Base-by-base conservation (phyloP, 768 basidiomycete species). In the Punctularia strigosozonata region DNA sequence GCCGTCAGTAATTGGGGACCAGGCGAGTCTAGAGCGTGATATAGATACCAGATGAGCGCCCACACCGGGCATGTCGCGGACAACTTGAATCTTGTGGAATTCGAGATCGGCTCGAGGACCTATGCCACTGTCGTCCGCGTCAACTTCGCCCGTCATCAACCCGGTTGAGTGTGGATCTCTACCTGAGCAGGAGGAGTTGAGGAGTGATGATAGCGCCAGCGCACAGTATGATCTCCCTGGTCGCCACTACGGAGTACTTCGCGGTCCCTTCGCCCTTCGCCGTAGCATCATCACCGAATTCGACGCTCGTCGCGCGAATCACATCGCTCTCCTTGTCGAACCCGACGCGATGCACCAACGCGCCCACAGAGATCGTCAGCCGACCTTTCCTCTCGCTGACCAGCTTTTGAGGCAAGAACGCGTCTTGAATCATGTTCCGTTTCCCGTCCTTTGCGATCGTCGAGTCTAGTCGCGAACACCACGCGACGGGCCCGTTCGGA, bases 91-190 rank as follows among this genome's bases (percentile, higher is more conserved):
- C 14, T 48, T 54, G 22, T 59, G 48, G 17, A 42, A 42, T 17
- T 53, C 42, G 5, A 71, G 49, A 25, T 63, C 51, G 6, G 56
- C 55, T 8, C 48, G 44, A 4, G 69, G 67, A 18, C 70, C 71
- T 33, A 75, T 53, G 14, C 71, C 71, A 42, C 59, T 61, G 39
- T 3, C 2, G 26, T 8, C 15, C 26, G 26, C 15, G 26, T 28
- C 26, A 28, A 15, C 26, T 8, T 28, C n/a, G n/a, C n/a, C n/a
- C n/a, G n/a, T 28, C 15, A 15, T 28, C 26, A 8, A 8, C 26
- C 15, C 8, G 15, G 10, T 28, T 8, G 26, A 28, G 10, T 8
- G 26, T 8, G 10, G 26, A 15, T 28, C 8, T 15, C 26, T 18
- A 46, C 51, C 51, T 52, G 18, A 68, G 51, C 46, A 65, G 54